A percentile compares a stretch with the other conserved stretches of the same genome.
These are phyloP conservation scores for Phytophthora foliorum DNA, from an alignment of 352 stramenopile species.

Conservation along the genomic window DNA sequence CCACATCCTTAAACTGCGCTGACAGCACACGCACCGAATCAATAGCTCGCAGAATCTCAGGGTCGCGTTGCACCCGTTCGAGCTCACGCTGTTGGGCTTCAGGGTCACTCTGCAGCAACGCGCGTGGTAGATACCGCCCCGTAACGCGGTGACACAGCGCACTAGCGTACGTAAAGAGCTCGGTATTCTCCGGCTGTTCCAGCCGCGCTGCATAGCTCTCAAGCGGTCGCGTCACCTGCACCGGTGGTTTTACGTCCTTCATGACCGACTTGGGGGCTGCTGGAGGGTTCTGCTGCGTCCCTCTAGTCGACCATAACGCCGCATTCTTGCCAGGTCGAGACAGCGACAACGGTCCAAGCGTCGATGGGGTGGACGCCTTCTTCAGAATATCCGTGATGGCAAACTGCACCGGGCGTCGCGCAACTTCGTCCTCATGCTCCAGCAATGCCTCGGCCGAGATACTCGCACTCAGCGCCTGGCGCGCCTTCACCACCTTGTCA, in stretches of 20 bases:
- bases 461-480: slow-evolving; percentile 42
- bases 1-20: slow-evolving; percentile 74
- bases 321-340: slow-evolving; percentile 15
- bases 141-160: slow-evolving; percentile 73
- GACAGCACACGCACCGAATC: slow-evolving; percentile 58
- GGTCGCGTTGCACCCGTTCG: slow-evolving; percentile 61
- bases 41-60: slow-evolving; percentile 70
- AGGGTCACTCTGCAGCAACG: slow-evolving; percentile 52
- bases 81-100: slow-evolving; percentile 67
- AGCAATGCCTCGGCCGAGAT: slow-evolving; percentile 47
- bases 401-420: slow-evolving; percentile 26
- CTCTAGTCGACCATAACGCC: neutral
- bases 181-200: slow-evolving; percentile 62
- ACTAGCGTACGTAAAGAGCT: slow-evolving; percentile 78
- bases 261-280: slow-evolving; percentile 20
- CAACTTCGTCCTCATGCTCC: slow-evolving; percentile 4
- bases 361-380: neutral
- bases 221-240: neutral
- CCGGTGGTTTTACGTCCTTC: slow-evolving; percentile 8
- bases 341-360: slow-evolving; percentile 23
- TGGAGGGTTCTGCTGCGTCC: slow-evolving; percentile 3
- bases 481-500: slow-evolving; percentile 25
- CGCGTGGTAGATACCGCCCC: slow-evolving; percentile 62
- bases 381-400: slow-evolving; percentile 50
- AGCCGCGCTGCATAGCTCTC: slow-evolving; percentile 49